Percentiles rank a stretch among this genome's conserved stretches.
phyloP scores from a whole-genome alignment of 2,329 filamentous ascomycete species.

The Aspergillus piperis region DNA sequence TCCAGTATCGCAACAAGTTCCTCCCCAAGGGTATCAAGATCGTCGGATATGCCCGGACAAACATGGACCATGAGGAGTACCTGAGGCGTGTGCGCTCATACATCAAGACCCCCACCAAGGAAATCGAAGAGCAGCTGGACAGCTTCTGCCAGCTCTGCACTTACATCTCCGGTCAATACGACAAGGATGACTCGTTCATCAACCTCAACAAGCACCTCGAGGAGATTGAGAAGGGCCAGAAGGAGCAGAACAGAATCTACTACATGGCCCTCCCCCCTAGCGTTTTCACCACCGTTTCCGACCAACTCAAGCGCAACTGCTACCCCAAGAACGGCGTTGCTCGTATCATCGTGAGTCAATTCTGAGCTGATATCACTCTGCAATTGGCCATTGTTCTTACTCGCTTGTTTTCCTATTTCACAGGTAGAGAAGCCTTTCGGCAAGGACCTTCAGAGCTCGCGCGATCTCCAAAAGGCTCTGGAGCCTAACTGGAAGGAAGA shows the following conservation, averaged over 20 bases:
- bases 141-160: conserved; percentile 86
- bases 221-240: conserved; percentile 76
- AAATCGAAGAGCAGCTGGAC: conserved; percentile 90
- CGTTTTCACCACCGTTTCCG: conserved; percentile 96
- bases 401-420: conserved; percentile 9
- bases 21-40: conserved; percentile 94
- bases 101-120: conserved; percentile 98
- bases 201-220: conserved; percentile 82
- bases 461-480: conserved; percentile 90
- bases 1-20: conserved; percentile 96
- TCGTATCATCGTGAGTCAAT: conserved; percentile 77
- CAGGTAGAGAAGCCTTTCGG: conserved; percentile 99
- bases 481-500: conserved; percentile 99
- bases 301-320: conserved; percentile 96
- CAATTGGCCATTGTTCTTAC: conserved; percentile 22
- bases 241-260: conserved; percentile 89
- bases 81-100: conserved; percentile 92
- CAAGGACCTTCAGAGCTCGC: conserved; percentile 91
- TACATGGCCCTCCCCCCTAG: conserved; percentile 99
- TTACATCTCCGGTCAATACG: conserved; percentile 96
- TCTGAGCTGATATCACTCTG: background rate
- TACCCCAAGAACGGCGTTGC: conserved; percentile 90
- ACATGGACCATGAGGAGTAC: conserved; percentile 98
- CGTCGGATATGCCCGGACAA: conserved; percentile 97
- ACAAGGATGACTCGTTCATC: conserved; percentile 92